Conservation (phyloP, 2,329 filamentous ascomycete species). For the Alternaria triticimaculans region DNA sequence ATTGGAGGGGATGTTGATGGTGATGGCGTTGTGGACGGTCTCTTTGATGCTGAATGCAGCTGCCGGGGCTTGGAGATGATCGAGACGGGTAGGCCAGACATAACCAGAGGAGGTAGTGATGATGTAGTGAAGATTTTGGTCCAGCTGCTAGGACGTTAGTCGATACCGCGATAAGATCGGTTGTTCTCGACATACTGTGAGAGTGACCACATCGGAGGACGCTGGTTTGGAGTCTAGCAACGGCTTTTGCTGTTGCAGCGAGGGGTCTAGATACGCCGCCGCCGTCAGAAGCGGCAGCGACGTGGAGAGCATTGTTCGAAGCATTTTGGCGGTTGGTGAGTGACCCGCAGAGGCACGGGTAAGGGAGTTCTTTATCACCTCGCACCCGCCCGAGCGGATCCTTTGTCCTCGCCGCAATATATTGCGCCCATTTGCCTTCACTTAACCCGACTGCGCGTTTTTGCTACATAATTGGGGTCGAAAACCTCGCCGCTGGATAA, state of each 20-base stretch:
- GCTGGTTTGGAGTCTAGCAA: conserved; percentile 1
- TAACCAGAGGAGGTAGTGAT: not conserved
- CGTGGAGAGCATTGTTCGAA: not conserved
- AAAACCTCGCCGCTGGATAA: not conserved
- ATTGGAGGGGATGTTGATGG: conserved; percentile 8
- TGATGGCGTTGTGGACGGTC: not conserved
- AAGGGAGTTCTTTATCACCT: not conserved
- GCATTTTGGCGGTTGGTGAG: not conserved
- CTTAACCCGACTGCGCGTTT: not conserved
- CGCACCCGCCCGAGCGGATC: not conserved
- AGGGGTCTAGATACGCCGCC: conserved; percentile 6
- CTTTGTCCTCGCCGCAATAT: not conserved
- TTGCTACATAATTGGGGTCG: conserved; percentile 6
- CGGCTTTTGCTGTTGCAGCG: conserved; percentile 12
- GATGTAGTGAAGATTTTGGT: conserved; percentile 10
- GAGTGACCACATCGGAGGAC: not conserved
- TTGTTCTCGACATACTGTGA: not conserved
- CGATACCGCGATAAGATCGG: too few species aligned
- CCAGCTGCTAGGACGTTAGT: conserved; percentile 5
- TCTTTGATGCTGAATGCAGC: not conserved
- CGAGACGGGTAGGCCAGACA: not conserved
- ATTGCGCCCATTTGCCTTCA: not conserved
- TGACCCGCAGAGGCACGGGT: not conserved
- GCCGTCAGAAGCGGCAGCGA: not conserved
- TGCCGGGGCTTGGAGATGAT: not conserved